phyloP scores from a whole-genome alignment of 805 yeast genomes.

The Barnettozyma salicaria region DNA sequence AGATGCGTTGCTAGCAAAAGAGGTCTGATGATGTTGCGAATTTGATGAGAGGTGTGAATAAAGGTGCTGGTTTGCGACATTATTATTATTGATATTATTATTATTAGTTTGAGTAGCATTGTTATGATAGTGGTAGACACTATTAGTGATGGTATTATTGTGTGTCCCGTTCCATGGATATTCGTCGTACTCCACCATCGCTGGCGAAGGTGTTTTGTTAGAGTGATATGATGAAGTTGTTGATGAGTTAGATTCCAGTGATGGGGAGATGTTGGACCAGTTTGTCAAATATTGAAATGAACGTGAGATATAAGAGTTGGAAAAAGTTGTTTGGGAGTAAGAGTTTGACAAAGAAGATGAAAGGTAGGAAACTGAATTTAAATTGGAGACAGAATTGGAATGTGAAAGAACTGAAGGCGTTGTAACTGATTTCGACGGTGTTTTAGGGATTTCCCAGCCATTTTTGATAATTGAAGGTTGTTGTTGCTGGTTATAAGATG shows the following conservation, averaged over 20 bases:
- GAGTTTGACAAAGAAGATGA: conserved; percentile 35
- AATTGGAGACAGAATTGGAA: conserved; percentile 30
- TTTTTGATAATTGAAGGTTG: conserved; percentile 23
- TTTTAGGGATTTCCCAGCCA: conserved; percentile 39
- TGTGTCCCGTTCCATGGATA: conserved; percentile 31
- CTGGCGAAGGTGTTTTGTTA: conserved; percentile 30
- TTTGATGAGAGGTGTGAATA: background rate
- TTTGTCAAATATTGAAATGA: conserved; percentile 24
- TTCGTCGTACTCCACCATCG: conserved; percentile 34
- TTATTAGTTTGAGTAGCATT: background rate
- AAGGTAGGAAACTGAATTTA: conserved; percentile 32
- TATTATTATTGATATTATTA: too few relatives aligned
- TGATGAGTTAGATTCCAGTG: conserved; percentile 25
- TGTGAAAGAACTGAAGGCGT: conserved; percentile 29
- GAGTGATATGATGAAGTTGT: conserved; percentile 19
- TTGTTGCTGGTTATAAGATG: conserved; percentile 9
- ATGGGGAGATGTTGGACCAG: conserved; percentile 18
- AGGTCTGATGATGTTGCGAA: conserved; percentile 19
- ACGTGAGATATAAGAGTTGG: conserved; percentile 27
- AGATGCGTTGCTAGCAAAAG: conserved; percentile 12
- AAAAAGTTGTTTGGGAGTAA: conserved; percentile 20
- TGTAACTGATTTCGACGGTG: conserved; percentile 23
- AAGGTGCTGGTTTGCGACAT: background rate
- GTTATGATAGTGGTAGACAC: background rate
- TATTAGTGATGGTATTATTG: background rate